Evolutionary conservation across 2,329 filamentous ascomycete species (phyloP), one percentile per base, ranked within the genome.

Genomic region (Phyllosticta capitalensis): DNA sequence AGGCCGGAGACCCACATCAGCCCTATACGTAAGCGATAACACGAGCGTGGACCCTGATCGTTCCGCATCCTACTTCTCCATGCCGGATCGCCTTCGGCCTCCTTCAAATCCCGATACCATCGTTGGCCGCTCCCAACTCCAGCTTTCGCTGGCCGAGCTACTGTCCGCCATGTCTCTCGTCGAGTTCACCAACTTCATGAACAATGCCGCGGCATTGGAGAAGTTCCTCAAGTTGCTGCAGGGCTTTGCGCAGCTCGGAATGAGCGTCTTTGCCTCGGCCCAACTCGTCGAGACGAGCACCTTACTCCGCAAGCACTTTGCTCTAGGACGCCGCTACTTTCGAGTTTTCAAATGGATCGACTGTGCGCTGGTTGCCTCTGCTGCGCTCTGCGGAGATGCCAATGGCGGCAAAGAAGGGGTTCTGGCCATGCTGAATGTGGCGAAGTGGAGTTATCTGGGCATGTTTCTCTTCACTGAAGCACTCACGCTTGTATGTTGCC

Each of bases 271-370:
- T 19, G 58, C 54, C 6, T 21, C 54, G 12, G 54, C 50, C 49
- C 53, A 56, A 9, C 28, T 60, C 21, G 54, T 56, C n/a, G 49
- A 52, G n/a, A 49, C 56, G 14, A 56, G 54, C 58, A 24, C 49
- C 2, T 30, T 52, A n/a, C 49, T 60, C 21, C 53, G 54, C 28
- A 60, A 56, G 54, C 54, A 60, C 24, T 60, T 60, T 50, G 58
- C 58, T 20, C 49, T 60, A 3, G 58, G 54, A 9, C 53, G 58
- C 20, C 58, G 58, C 30, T 60, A 60, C 30, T 60, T 60, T n/a
- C 58, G 58, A 30, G 9, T 56, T 22, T 60, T 60, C 58, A 60
- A 60, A 38, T 60, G 53, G 53, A 53, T 60, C 21, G 58, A 60
- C 33, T 60, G 54, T 38, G 58, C 54, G 5, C 22, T 60, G 1